Conservation (phyloP, 2,329 filamentous ascomycete species). For the Fonsecaea monophora region DNA sequence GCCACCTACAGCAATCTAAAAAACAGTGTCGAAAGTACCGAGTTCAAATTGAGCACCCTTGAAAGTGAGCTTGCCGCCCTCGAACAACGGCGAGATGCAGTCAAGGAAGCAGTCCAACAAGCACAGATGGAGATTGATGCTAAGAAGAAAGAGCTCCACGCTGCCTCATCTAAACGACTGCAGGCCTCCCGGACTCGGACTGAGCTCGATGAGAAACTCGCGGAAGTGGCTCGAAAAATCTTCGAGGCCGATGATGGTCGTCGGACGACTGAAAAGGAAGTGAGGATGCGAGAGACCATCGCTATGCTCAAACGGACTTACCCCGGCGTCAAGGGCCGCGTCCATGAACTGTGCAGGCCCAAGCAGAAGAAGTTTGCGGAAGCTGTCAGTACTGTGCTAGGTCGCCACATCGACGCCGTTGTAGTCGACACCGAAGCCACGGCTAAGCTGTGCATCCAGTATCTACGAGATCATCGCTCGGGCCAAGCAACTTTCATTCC, state of each 20-base stretch:
- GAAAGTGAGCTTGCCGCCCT: constrained; percentile 74
- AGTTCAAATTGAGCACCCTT: constrained; percentile 75
- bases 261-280: constrained; percentile 83
- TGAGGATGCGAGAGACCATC: constrained; percentile 80
- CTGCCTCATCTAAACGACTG: constrained; percentile 80
- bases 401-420: constrained; percentile 90
- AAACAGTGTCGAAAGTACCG: constrained; percentile 80
- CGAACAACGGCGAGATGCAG: constrained; percentile 69
- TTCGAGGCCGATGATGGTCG: constrained; percentile 83
- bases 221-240: constrained; percentile 80
- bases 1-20: constrained; percentile 88
- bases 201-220: constrained; percentile 90
- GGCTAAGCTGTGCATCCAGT: constrained; percentile 90
- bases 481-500: constrained; percentile 93
- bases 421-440: constrained; percentile 95
- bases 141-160: constrained; percentile 91
- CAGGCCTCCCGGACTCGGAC: constrained; percentile 81
- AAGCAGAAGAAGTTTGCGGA: constrained; percentile 97
- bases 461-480: constrained; percentile 87
- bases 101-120: constrained; percentile 69
- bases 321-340: constrained; percentile 86
- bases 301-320: constrained; percentile 87
- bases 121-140: constrained; percentile 77
- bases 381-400: constrained; percentile 89
- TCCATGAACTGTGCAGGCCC: constrained; percentile 90